These are phyloP conservation scores for Cyclostephanos tholiformis DNA, from an alignment of 108 stramenopile genomes.

Conservation along the genomic window DNA sequence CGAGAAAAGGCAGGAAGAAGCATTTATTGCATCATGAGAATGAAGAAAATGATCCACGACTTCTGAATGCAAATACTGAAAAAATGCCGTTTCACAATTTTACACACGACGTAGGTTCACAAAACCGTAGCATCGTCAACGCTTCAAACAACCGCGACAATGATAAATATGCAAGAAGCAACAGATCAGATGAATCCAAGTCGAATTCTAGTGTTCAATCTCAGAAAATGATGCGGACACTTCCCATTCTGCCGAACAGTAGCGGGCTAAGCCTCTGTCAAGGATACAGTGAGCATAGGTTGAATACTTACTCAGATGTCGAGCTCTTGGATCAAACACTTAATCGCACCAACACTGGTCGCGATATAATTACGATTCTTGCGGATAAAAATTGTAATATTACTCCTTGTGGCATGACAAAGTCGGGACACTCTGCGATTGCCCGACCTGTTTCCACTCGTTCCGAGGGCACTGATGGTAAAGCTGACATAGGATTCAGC, in stretches of 20 bases:
- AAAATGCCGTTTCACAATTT: conserved; percentile 7
- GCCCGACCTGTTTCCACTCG: neutral
- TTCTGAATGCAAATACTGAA: conserved; percentile 13
- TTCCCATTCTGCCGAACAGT: conserved; percentile 20
- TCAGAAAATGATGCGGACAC: conserved; percentile 1
- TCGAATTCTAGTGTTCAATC: neutral
- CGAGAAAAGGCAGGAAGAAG: conserved; percentile 48
- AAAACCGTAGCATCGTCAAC: conserved; percentile 18
- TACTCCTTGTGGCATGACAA: neutral
- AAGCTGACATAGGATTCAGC: conserved; percentile 32
- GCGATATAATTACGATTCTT: conserved; percentile 7
- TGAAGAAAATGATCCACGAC: conserved; percentile 29
- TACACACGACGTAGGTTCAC: conserved; percentile 10
- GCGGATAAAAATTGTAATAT: neutral
- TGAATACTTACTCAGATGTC: neutral
- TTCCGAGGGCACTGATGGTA: neutral
- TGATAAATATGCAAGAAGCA: neutral
- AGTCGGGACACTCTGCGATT: neutral
- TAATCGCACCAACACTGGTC: neutral
- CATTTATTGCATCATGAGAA: conserved; percentile 11
- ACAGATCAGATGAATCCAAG: neutral
- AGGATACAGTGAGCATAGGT: neutral
- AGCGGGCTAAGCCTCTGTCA: conserved; percentile 13
- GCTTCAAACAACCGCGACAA: conserved; percentile 10
- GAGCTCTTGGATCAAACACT: conserved; percentile 13